Conservation (phyloP, 371 early-diverging fungal species). For the Mucor mucedo region DNA sequence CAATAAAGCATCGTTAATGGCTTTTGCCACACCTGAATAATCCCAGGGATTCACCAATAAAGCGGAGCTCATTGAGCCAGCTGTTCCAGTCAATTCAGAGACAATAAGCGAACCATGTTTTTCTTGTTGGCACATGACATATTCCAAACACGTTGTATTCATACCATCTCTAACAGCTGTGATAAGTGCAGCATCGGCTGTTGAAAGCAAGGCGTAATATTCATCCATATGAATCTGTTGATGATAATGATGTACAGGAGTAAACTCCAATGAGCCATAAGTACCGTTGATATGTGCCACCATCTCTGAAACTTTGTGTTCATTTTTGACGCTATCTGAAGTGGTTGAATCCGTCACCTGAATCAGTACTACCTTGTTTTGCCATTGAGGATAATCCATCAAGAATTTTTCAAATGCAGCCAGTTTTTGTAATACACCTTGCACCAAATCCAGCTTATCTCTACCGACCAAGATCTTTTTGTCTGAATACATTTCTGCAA, state of each 20-base stretch:
- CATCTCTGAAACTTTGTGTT: conserved; percentile 85
- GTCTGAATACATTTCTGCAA: conserved; percentile 87
- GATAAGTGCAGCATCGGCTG: conserved; percentile 95
- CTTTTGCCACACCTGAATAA: conserved; percentile 89
- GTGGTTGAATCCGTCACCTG: conserved; percentile 69
- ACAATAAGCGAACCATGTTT: conserved; percentile 92
- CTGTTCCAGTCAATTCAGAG: conserved; percentile 97
- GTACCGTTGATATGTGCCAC: conserved; percentile 94
- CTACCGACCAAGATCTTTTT: conserved; percentile 97
- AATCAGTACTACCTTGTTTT: conserved; percentile 84
- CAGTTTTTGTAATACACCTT: conserved; percentile 97
- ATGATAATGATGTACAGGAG: conserved; percentile 95
- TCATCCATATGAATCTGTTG: conserved; percentile 93
- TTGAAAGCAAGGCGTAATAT: conserved; percentile 92
- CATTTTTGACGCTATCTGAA: conserved; percentile 67
- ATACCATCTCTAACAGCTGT: conserved; percentile 98
- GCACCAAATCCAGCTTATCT: conserved; percentile 98
- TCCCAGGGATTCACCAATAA: conserved; percentile 99
- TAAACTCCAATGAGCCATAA: conserved; percentile 94
- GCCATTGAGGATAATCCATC: conserved; percentile 88
- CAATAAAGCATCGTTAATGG: conserved; percentile 88
- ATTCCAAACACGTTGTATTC: conserved; percentile 99
- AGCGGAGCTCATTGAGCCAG: conserved; percentile 89
- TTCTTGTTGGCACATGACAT: conserved; percentile 95
- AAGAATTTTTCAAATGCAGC: conserved; percentile 95